Evolutionary conservation across 768 basidiomycete genomes (phyloP).

Genomic region (Suillus sp.): DNA sequence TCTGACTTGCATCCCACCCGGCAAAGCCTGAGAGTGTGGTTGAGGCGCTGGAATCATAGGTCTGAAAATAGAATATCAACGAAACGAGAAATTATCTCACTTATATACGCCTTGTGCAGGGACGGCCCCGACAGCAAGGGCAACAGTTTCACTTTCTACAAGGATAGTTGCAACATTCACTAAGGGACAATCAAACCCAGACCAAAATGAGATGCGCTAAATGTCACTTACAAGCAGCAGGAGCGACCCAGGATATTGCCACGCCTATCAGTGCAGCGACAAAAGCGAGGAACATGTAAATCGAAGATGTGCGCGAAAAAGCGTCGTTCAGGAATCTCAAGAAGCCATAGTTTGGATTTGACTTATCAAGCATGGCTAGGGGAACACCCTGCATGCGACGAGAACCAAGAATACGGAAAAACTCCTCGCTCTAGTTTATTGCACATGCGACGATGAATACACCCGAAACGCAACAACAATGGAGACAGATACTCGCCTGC

Average conservation of each 20-base stretch:
- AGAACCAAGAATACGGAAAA: slow-evolving; percentile 26
- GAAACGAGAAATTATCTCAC: slow-evolving; percentile 14
- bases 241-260: slow-evolving; percentile 25
- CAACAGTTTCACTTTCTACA: slow-evolving; percentile 25
- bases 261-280: slow-evolving; percentile 23
- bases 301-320: slow-evolving; percentile 24
- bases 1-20: slow-evolving; percentile 11
- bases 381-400: slow-evolving; percentile 23
- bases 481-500: slow-evolving; percentile 15
- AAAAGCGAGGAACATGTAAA: slow-evolving; percentile 23
- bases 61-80: background rate
- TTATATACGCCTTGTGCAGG: slow-evolving; percentile 28
- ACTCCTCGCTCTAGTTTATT: slow-evolving; percentile 17
- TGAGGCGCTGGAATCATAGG: slow-evolving; percentile 5
- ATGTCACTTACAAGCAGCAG: slow-evolving; percentile 26
- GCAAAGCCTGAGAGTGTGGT: slow-evolving; percentile 12
- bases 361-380: slow-evolving; percentile 26
- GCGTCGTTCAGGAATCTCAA: slow-evolving; percentile 18
- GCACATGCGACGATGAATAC: background rate
- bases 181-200: slow-evolving; percentile 2
- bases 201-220: background rate
- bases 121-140: slow-evolving; percentile 27
- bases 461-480: background rate
- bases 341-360: slow-evolving; percentile 25
- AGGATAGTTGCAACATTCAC: slow-evolving; percentile 27